Conservation (phyloP, 768 basidiomycete genomes). For the Naganishia vaughanmartiniae region DNA sequence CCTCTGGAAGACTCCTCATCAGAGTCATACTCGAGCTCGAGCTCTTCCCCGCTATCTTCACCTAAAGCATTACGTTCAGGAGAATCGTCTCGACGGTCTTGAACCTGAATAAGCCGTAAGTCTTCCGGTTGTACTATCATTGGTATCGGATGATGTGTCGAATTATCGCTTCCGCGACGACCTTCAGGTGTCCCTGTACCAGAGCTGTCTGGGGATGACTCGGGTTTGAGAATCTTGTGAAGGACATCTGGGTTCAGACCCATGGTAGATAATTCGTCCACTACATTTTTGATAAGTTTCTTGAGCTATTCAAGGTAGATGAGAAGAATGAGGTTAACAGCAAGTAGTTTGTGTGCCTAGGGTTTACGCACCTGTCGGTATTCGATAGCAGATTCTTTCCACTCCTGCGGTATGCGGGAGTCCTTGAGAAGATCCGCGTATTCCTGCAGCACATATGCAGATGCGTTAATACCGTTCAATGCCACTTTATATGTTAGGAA, state of each 20-base stretch:
- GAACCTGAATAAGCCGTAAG: slow-evolving; percentile 6
- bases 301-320: slow-evolving; percentile 64
- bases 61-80: slow-evolving; percentile 4
- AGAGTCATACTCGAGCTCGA: slow-evolving; percentile 46
- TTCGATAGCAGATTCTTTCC: slow-evolving; percentile 74
- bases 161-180: not conserved
- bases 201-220: slow-evolving; percentile 50
- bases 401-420: slow-evolving; percentile 67
- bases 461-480: not conserved
- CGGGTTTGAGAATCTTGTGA: slow-evolving; percentile 53
- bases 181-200: slow-evolving; percentile 24
- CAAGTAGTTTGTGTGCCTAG: not conserved
- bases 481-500: not conserved
- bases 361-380: slow-evolving; percentile 65
- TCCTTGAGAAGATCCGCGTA: slow-evolving; percentile 52
- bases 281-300: slow-evolving; percentile 80
- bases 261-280: slow-evolving; percentile 69
- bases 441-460: slow-evolving; percentile 32
- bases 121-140: slow-evolving; percentile 5
- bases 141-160: not conserved
- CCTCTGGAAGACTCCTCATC: not conserved
- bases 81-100: not conserved
- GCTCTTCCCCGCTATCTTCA: slow-evolving; percentile 36
- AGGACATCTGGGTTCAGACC: slow-evolving; percentile 60
- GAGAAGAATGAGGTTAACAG: not conserved